Conservation (phyloP, 2,329 filamentous ascomycete species). For the Cladorrhinum sp. region DNA sequence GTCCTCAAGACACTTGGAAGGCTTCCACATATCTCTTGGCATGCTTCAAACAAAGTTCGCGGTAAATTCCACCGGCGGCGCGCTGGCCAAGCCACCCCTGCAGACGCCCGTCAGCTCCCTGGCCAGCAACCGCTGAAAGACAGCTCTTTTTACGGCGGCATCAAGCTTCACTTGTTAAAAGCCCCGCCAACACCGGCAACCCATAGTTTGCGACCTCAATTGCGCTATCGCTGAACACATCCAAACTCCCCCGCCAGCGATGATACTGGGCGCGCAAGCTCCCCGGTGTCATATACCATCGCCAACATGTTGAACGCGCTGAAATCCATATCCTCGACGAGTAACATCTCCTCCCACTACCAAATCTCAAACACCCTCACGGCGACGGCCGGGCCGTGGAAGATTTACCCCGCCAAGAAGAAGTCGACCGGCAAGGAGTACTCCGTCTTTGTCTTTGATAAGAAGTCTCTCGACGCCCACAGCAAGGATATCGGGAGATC, state of each 20-base stretch:
- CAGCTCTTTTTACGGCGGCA: neutral
- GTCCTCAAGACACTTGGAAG: neutral
- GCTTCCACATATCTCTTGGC: neutral
- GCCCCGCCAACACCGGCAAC: too few relatives aligned
- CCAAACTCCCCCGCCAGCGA: conserved; percentile 11
- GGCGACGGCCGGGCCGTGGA: conserved; percentile 89
- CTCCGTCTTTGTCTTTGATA: conserved; percentile 93
- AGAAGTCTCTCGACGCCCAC: conserved; percentile 74
- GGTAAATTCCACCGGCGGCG: neutral
- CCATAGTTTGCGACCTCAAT: neutral
- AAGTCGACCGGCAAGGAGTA: conserved; percentile 87
- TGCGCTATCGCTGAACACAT: neutral
- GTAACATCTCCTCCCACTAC: conserved; percentile 89
- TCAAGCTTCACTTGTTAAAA: neutral
- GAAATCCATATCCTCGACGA: conserved; percentile 81
- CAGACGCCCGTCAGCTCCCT: neutral
- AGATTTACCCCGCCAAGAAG: conserved; percentile 95
- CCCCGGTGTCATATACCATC: conserved; percentile 53
- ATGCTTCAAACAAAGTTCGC: neutral
- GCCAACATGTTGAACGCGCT: conserved; percentile 73
- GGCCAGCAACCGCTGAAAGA: too few relatives aligned
- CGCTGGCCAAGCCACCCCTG: neutral
- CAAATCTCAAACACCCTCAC: conserved; percentile 70
- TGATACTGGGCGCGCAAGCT: conserved; percentile 27
- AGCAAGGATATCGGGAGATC: conserved; percentile 60